Base-by-base conservation (phyloP, 768 basidiomycete species). In the Rhizopogon vinicolor region DNA sequence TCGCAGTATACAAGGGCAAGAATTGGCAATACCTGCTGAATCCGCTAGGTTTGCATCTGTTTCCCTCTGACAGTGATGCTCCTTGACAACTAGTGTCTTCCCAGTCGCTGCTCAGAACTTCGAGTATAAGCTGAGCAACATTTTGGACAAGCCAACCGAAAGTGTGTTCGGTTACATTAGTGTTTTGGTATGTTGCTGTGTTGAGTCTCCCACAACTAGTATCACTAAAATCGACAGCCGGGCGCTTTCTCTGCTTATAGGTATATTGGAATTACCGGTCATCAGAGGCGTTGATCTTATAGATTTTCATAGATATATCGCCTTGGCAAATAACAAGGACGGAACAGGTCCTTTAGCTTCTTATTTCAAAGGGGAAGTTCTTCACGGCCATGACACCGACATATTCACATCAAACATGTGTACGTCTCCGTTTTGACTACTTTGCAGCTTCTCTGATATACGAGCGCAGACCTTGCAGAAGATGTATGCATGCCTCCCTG, bases 351-450 rank as follows among this genome's bases (percentile, higher is more conserved):
- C 96, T 5, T 74, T 98, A 4, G 90, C 93, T 13, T 94, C 95
- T 14, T 99, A 99, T 69, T 99, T 99, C 78, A 91, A 98, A 67
- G 97, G 97, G 8, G 97, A 99, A 68, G 79, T 88, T 19, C 70
- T 92, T 25, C 86, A 89, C 60, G 91, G 90, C 9, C 81, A 84
- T 29, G 89, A 91, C 65, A 89, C 91, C 0, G 92, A 94, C 65
- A 93, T 96, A 44, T 94, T 94, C 70, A 95, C 92, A 5, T 93
- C 93, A 7, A 97, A 97, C 64, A 96, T 96, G 93, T 98, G 89
- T 90, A 72, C 52, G 85, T 77, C 3, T 29, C 1, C 53, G 44
- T 6, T 29, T 33, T 48, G 19, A 41, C 37, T 33, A 1, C 12
- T 1, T 25, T 41, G 37, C 16, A 51, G 41, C 37, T 54, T 45